Base-by-base conservation (phyloP, 2,329 filamentous ascomycete species). In the Parasarocladium wereldwijsianum region DNA sequence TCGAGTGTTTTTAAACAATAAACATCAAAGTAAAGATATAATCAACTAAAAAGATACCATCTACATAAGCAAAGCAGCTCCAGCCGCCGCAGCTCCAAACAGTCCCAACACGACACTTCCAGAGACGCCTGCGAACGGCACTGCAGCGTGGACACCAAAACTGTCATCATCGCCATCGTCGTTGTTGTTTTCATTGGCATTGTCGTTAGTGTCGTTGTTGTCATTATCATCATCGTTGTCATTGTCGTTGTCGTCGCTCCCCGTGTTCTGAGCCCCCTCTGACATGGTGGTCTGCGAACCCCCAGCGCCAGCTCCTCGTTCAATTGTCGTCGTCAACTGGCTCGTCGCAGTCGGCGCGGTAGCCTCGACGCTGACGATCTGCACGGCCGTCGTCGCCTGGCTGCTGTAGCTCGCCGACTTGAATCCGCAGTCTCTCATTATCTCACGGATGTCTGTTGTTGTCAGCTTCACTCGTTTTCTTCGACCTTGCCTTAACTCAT, bases 251-350 rank as follows among this genome's bases (percentile, higher is more conserved):
- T 25, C 22, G 24, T 17, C 23, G 18, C 21, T 23, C 9, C 24
- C 24, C n/a, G 28, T 20, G 13, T 17, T 26, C n/a, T n/a, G n/a
- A n/a, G n/a, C n/a, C 14, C 22, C 15, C 12, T 31, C 25, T 11
- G 25, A 25, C 11, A 29, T 21, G 10, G 21, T 32, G 4, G 24
- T 21, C 11, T 24, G 19, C 5, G 29, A 11, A 21, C 38, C 40
- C 18, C 42, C 38, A 22, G 35, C 27, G 32, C 19, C 22, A 17
- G 11, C 17, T 17, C 13, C 13, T 5, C 12, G 26, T 15, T 22
- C 15, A 12, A 55, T 41, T 24, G 52, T 55, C 16, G 48, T 54
- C 12, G 51, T 55, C 32, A 54, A 38, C 38, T 56, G 47, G 22
- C 29, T 43, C 20, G 44, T 36, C 30, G 45, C 44, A 7, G 47